A percentile compares a stretch with the other conserved stretches of the same genome.
Evolutionary conservation across 2,329 filamentous ascomycete genomes (phyloP).

Genomic region (Neofusicoccum ribis): DNA sequence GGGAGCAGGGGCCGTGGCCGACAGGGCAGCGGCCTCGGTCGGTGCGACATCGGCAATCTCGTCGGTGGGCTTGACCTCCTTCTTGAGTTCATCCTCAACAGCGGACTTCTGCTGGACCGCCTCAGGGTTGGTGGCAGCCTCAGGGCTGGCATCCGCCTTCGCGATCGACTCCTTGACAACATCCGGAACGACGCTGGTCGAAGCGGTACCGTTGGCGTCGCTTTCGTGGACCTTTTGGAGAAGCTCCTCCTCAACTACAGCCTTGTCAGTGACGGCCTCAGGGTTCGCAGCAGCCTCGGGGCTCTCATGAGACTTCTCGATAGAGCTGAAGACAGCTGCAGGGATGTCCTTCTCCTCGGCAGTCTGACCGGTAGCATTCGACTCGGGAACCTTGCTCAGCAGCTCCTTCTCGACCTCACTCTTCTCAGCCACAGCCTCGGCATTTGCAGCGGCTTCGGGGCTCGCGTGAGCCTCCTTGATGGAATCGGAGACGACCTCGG

Average conservation of each 20-base stretch:
- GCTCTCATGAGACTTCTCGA: constrained; percentile 40
- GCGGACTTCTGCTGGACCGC: constrained; percentile 74
- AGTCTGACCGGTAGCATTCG: constrained; percentile 42
- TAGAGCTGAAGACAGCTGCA: constrained; percentile 58
- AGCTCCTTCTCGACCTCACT: constrained; percentile 72
- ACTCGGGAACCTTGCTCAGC: constrained; percentile 58
- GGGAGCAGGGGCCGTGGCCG: constrained; percentile 33
- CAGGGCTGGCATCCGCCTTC: constrained; percentile 61
- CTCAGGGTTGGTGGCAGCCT: constrained; percentile 67
- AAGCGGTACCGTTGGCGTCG: constrained; percentile 27
- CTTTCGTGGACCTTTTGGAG: constrained; percentile 12
- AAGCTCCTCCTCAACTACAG: constrained; percentile 23
- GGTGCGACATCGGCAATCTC: constrained; percentile 48
- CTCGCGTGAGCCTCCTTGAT: constrained; percentile 54
- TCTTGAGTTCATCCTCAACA: constrained; percentile 72
- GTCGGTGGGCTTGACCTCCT: constrained; percentile 53
- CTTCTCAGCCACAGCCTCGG: constrained; percentile 72
- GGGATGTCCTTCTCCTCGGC: constrained; percentile 48
- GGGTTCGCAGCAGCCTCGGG: constrained; percentile 26
- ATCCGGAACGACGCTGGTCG: constrained; percentile 32
- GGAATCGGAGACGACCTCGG: constrained; percentile 38
- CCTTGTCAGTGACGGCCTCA: constrained; percentile 21
- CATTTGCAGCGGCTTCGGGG: constrained; percentile 71
- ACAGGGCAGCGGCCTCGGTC: constrained; percentile 38
- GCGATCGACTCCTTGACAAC: constrained; percentile 48